Evolutionary conservation across 2,329 filamentous ascomycete species (phyloP).

Genomic region (Colletotrichum nymphaeae): DNA sequence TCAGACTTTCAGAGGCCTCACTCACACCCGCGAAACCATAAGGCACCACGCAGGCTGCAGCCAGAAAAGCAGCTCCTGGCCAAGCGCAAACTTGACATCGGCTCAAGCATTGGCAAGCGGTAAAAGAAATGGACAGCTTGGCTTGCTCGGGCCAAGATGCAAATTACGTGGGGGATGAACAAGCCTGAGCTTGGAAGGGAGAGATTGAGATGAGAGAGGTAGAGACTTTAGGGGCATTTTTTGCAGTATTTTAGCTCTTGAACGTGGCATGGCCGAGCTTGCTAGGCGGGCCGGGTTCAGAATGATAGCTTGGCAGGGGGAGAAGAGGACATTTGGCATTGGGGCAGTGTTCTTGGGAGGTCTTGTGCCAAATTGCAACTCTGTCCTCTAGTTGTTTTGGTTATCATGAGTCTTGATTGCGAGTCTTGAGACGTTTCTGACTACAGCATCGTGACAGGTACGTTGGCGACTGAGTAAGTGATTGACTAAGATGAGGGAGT

Average conservation of each 20-base stretch:
- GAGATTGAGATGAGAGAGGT: not conserved
- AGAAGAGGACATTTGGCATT: not conserved
- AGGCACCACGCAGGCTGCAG: not conserved
- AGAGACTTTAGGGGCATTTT: not conserved
- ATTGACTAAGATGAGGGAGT: not conserved
- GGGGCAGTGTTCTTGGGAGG: conserved; percentile 9
- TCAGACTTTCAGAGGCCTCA: not conserved
- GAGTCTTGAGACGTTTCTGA: not conserved
- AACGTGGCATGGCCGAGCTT: not conserved
- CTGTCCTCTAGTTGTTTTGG: not conserved
- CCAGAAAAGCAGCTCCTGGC: not conserved
- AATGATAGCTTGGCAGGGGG: conserved; percentile 21
- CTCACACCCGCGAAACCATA: not conserved
- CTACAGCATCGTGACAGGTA: not conserved
- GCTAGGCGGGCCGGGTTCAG: not conserved
- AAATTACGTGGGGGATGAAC: not conserved
- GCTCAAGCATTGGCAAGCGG: not conserved
- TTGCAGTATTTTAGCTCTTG: too few relatives aligned
- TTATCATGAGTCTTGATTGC: not conserved
- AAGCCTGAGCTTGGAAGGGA: not conserved
- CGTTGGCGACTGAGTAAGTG: not conserved
- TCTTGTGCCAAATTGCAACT: not conserved
- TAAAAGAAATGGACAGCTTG: conserved; percentile 5
- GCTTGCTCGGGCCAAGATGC: conserved; percentile 8
- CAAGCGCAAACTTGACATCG: not conserved